Base-by-base conservation (phyloP, 805 yeast species). In the Starmerella lactis-condensi region DNA sequence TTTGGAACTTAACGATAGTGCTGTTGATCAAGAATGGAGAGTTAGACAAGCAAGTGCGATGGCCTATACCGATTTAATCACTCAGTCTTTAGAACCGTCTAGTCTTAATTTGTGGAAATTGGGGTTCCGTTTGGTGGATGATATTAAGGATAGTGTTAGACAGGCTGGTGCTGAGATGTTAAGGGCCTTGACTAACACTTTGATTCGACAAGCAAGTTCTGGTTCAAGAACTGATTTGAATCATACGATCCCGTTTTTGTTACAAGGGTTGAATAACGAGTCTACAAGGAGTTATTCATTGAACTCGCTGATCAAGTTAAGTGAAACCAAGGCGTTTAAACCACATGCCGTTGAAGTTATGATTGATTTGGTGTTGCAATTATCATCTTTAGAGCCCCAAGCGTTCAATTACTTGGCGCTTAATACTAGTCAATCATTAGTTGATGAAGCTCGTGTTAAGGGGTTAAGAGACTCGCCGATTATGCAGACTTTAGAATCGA, bases 341-440 rank as follows among this genome's bases (percentile, higher is more conserved):
- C 73, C 78, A 2, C 79, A 70, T 51, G 67, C 76, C 22, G 74
- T 89, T 0, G 58, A 58, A 4, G 60, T 89, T 29, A 57, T 81
- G 4, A 73, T 69, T 24, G 78, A 78, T 30, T 63, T 89, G 45
- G 60, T 76, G 4, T 53, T 64, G 5, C 56, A 81, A 36, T 69
- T 85, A 69, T 78, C 94, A 0, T 73, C 89, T 0, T 60, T 85
- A 25, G 98, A 89, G 46, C 96, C 96, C 0, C 93, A 83, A 47
- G 69, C 76, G 2, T 65, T 79, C 39, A 85, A 89, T 47, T 85
- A 82, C 45, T 54, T 85, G 35, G 70, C 89, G 0, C 58, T 85
- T 37, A 83, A 89, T 53, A 65, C 67, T 35, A 77, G 70, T 24
- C 41, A 38, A 24, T n/a, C 9, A 12, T 5, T 32, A 8, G 69